phyloP scores from a whole-genome alignment of 306 rosid genomes.

The Gleditsia sinensis region DNA sequence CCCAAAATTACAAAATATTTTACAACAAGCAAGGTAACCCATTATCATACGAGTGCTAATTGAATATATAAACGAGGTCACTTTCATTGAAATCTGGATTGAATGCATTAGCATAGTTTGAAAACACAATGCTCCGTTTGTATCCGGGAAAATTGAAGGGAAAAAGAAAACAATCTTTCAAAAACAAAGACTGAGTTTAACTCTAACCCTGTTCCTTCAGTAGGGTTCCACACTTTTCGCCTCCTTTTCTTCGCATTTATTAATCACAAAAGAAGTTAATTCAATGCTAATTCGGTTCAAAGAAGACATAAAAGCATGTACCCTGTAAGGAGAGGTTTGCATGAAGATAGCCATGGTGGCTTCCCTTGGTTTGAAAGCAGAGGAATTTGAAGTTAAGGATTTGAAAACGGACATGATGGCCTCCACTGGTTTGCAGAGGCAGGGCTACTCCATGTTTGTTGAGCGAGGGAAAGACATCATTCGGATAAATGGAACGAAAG shows the following conservation, averaged over 20 bases:
- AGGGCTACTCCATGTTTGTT: conserved; percentile 30
- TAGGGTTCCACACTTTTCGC: neutral
- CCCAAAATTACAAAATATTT: neutral
- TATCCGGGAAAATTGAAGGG: neutral
- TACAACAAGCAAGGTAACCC: neutral
- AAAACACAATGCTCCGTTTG: neutral
- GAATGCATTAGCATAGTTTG: neutral
- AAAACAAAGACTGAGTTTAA: neutral
- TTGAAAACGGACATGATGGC: conserved; percentile 48
- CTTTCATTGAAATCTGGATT: neutral
- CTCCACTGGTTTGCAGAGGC: conserved; percentile 37
- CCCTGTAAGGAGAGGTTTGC: conserved; percentile 65
- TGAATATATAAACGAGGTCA: neutral
- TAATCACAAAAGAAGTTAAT: neutral
- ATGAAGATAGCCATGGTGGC: conserved; percentile 55
- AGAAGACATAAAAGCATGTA: conserved; percentile 18
- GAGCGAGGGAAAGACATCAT: conserved; percentile 29
- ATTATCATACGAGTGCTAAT: neutral
- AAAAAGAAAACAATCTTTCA: neutral
- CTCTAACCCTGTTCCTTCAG: neutral
- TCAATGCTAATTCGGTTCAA: neutral
- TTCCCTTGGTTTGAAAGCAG: conserved; percentile 46
- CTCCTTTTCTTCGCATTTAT: neutral
- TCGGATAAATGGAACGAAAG: conserved; percentile 19
- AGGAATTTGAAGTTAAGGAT: conserved; percentile 58